Base-by-base conservation (phyloP, 2,329 filamentous ascomycete species). In the Biscogniauxia sp. region DNA sequence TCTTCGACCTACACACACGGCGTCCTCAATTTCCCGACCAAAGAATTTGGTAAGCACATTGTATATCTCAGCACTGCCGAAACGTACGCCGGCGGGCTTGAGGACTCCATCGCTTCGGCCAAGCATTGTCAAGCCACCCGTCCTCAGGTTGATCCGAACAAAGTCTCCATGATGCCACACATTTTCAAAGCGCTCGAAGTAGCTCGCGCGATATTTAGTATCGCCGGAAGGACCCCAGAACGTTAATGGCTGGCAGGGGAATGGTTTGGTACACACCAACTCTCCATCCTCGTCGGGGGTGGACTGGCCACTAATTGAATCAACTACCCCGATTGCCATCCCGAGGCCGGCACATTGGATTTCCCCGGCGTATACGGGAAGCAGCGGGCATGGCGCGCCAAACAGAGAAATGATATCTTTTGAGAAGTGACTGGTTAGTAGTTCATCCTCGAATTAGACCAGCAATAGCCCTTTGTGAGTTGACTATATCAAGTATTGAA, bases 141-240 rank as follows among this genome's bases (percentile, higher is more conserved):
- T 95, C 17, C 78, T 71, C 0, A 87, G 84, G 68, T 93, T 89
- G 7, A 88, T 82, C 50, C 82, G 80, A 37, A 97, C 86, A 72
- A 97, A 98, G 76, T 99, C 95, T 28, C 94, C 94, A 71, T 99
- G 94, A 72, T 97, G 93, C 95, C 95, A 98, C 15, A 92, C 82
- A 1, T 83, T 78, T 1, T 82, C 78, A 73, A 97, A 98, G 6
- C 88, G 85, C 63, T 95, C 91, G 70, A 99, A 99, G 76, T 99
- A 99, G 59, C 89, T 91, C 28, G 85, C 84, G 54, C 82, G 81
- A 77, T 98, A 98, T 74, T 93, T 93, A n/a, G 80, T 82, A 49
- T 88, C 84, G 37, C 91, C 91, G 1, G 81, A 81, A 4, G 81
- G 70, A 1, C 92, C 92, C 82, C 92, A 98, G 78, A 98, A 99